These are phyloP conservation scores for Zymoseptoria ardabiliae DNA, from an alignment of 2,329 filamentous ascomycete species.

Conservation along the genomic window DNA sequence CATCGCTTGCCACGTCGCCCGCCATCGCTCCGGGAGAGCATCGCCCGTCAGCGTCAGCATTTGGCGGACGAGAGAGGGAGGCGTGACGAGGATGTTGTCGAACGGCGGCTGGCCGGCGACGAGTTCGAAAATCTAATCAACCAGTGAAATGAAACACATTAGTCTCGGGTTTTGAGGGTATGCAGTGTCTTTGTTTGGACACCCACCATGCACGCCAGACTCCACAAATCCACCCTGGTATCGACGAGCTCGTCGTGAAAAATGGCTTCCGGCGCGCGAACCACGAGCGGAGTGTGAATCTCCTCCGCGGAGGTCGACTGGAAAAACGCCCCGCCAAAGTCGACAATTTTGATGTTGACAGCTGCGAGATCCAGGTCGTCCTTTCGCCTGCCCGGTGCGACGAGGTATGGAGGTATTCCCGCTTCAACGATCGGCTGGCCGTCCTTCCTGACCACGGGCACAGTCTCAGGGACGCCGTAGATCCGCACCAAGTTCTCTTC, in stretches of 20 bases:
- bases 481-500: slow-evolving; percentile 18
- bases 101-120: slow-evolving; percentile 3
- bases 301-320: slow-evolving; percentile 15
- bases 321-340: slow-evolving; percentile 34
- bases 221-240: slow-evolving; percentile 34
- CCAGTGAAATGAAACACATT: slow-evolving; percentile 13
- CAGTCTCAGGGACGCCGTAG: slow-evolving; percentile 17
- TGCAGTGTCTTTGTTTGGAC: not conserved
- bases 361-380: slow-evolving; percentile 1
- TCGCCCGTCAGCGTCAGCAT: not conserved
- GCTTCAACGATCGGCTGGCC: slow-evolving; percentile 15
- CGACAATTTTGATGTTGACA: slow-evolving; percentile 27
- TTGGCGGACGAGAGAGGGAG: not conserved
- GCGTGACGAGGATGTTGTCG: not conserved
- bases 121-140: slow-evolving; percentile 10
- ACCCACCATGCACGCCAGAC: slow-evolving; percentile 25
- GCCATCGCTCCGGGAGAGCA: not conserved
- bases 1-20: slow-evolving; percentile 1
- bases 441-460: slow-evolving; percentile 14
- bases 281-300: slow-evolving; percentile 29
- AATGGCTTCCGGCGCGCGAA: slow-evolving; percentile 34
- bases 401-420: slow-evolving; percentile 10
- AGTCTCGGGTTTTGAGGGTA: not conserved
- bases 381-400: slow-evolving; percentile 16
- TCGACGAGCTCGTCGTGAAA: slow-evolving; percentile 29